Conservation (phyloP, 495 filamentous ascomycete species). For the Aspergillus cavernicola region DNA sequence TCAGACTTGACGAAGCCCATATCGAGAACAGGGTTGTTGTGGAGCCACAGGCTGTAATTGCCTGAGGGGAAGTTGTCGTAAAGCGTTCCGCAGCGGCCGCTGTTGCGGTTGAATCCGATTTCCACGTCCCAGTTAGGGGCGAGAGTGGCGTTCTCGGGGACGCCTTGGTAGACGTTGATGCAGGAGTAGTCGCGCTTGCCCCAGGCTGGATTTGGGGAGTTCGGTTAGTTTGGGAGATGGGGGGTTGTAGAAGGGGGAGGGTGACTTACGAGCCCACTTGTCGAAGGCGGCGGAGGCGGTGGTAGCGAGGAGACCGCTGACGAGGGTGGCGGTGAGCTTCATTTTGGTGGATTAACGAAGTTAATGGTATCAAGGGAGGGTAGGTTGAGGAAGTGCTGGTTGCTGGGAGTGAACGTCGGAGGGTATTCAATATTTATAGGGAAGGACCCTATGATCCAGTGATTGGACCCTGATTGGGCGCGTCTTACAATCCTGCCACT, state of each 20-base stretch:
- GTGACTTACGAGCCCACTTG: constrained; percentile 31
- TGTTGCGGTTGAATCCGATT: constrained; percentile 31
- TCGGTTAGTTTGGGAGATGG: not conserved
- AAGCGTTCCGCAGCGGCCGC: constrained; percentile 13
- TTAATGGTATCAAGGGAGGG: too few species aligned
- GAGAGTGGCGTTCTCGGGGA: constrained; percentile 34
- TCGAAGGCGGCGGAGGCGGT: constrained; percentile 31
- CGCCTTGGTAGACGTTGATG: constrained; percentile 36
- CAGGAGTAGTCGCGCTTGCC: constrained; percentile 40
- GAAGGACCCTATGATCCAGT: not conserved
- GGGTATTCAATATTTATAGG: not conserved
- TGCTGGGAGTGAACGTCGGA: not conserved
- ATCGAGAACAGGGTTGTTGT: constrained; percentile 36
- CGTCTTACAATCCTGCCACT: too few species aligned
- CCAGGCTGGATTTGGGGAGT: constrained; percentile 26
- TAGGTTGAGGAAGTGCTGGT: not conserved
- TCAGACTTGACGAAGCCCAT: constrained; percentile 20
- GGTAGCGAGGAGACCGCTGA: constrained; percentile 27
- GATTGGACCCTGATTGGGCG: too few species aligned
- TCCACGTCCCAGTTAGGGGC: constrained; percentile 22
- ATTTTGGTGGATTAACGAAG: constrained; percentile 15
- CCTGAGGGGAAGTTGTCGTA: constrained; percentile 24
- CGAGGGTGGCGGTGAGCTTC: constrained; percentile 31
- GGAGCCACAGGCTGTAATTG: constrained; percentile 31
- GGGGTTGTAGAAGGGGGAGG: not conserved